Percentiles rank a stretch among this genome's conserved stretches.
These are phyloP conservation scores for Aspergillus quadricinctus DNA, from an alignment of 2,329 filamentous ascomycete genomes.

Conservation along the genomic window DNA sequence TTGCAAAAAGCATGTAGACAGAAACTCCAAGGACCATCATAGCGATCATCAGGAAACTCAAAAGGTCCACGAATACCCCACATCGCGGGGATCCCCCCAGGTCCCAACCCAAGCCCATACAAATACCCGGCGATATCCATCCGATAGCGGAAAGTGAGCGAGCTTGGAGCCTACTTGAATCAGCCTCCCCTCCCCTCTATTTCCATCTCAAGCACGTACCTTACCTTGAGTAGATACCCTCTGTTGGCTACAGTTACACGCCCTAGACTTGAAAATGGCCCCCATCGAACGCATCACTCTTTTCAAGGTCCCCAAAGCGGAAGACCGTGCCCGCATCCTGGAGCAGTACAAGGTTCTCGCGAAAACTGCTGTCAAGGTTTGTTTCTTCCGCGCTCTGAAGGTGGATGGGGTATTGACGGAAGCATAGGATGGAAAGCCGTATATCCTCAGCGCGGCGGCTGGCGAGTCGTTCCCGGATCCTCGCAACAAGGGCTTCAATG, in stretches of 20 bases:
- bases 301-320: constrained; percentile 50
- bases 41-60: background rate
- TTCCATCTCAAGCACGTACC: background rate
- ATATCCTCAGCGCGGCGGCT: constrained; percentile 59
- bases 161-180: background rate
- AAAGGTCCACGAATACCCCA: background rate
- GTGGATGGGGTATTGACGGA: background rate
- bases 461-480: constrained; percentile 54
- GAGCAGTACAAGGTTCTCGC: constrained; percentile 43
- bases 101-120: background rate
- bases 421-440: constrained; percentile 63
- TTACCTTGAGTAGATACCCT: background rate
- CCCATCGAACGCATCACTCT: constrained; percentile 49
- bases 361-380: constrained; percentile 43
- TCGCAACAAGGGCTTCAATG: constrained; percentile 61
- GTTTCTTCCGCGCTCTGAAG: background rate
- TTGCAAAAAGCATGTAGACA: background rate
- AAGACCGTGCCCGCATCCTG: constrained; percentile 41
- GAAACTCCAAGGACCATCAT: background rate
- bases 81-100: background rate
- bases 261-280: constrained; percentile 23
- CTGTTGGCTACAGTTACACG: background rate
- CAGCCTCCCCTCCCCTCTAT: background rate
- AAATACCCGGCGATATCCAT: background rate
- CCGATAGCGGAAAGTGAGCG: background rate